Conservation (phyloP, 169 alveolate species). For the Haemoproteus tartakovskyi region DNA sequence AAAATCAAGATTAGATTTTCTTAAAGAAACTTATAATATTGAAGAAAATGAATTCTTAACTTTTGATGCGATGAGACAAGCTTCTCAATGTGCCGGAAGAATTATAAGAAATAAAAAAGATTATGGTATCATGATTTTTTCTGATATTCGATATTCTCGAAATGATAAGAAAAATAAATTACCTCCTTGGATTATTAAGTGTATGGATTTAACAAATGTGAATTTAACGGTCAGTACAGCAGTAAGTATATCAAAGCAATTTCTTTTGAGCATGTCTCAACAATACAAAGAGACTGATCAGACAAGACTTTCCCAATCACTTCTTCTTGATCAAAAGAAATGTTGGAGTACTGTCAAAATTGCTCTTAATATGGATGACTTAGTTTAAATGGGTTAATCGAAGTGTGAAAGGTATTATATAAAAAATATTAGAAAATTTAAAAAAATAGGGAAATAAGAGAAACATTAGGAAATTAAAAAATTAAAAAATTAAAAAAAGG, state of each 20-base stretch:
- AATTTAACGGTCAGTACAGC: slow-evolving; percentile 84
- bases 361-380: slow-evolving; percentile 40
- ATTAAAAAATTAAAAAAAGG: too few relatives aligned
- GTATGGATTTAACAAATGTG: slow-evolving; percentile 77
- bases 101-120: slow-evolving; percentile 92
- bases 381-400: neutral
- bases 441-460: too few relatives aligned
- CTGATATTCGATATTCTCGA: slow-evolving; percentile 84
- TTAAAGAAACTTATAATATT: slow-evolving; percentile 83
- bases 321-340: slow-evolving; percentile 64
- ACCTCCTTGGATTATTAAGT: slow-evolving; percentile 89
- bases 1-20: slow-evolving; percentile 88
- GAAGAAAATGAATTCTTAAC: slow-evolving; percentile 94
- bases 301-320: slow-evolving; percentile 72
- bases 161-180: slow-evolving; percentile 84
- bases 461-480: too few relatives aligned
- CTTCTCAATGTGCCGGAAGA: slow-evolving; percentile 97
- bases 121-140: slow-evolving; percentile 92
- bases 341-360: slow-evolving; percentile 73
- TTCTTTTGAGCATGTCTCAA: slow-evolving; percentile 77
- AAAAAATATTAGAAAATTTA: too few relatives aligned
- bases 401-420: neutral
- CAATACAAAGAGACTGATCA: slow-evolving; percentile 73
- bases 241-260: slow-evolving; percentile 72
- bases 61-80: slow-evolving; percentile 98